phyloP scores from a whole-genome alignment of 495 filamentous ascomycete genomes.

The Penicillium flavigenum region DNA sequence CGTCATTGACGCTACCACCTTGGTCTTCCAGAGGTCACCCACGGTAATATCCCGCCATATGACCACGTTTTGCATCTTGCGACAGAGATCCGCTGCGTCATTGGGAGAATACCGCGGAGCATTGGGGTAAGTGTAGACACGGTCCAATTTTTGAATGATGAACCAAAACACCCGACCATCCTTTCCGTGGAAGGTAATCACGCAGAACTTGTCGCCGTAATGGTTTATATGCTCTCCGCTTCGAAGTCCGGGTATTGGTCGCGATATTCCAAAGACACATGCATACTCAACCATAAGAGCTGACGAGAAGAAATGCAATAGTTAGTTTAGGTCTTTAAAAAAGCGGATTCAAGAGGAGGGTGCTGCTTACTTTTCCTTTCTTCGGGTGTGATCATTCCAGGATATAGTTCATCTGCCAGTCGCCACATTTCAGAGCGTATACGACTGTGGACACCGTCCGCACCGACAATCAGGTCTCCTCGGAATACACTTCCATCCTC shows the following conservation, averaged over 20 bases:
- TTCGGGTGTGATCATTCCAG: neutral
- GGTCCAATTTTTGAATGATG: constrained; percentile 42
- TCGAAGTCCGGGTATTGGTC: constrained; percentile 2
- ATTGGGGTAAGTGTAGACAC: constrained; percentile 25
- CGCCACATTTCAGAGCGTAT: constrained; percentile 10
- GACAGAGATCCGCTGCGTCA: neutral
- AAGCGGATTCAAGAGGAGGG: too few relatives aligned
- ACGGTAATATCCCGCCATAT: neutral
- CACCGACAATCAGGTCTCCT: constrained; percentile 10
- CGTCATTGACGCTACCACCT: neutral
- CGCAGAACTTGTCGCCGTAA: constrained; percentile 3
- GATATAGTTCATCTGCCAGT: constrained; percentile 3
- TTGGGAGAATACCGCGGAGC: neutral
- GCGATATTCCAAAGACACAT: constrained; percentile 3
- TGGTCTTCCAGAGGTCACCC: constrained; percentile 21
- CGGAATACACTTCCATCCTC: constrained; percentile 31
- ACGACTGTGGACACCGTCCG: constrained; percentile 16
- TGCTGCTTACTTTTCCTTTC: neutral
- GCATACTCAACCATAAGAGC: constrained; percentile 6
- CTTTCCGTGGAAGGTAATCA: constrained; percentile 19
- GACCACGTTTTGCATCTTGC: neutral
- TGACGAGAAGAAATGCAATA: neutral
- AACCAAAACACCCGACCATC: constrained; percentile 27
- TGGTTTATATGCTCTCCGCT: constrained; percentile 10
- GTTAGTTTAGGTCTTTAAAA: neutral